phyloP scores from a whole-genome alignment of 164 flowering plant species.

The Vitis labrusca region DNA sequence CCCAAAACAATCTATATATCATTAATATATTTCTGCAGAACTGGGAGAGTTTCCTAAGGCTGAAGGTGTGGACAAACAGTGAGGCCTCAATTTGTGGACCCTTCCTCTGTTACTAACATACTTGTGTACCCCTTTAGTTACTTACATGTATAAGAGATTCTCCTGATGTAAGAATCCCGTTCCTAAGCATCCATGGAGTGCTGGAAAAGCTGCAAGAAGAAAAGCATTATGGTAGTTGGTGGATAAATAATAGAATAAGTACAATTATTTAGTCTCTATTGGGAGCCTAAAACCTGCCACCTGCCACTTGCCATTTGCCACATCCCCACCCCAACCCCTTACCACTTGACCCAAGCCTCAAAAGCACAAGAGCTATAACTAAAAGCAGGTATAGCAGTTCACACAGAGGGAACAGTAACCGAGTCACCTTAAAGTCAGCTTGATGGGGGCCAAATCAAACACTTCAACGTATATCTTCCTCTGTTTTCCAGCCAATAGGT shows the following conservation, averaged over 20 bases:
- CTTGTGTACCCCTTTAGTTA: conserved; percentile 8
- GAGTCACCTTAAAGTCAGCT: conserved; percentile 74
- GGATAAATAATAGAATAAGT: too few relatives aligned
- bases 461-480: conserved; percentile 82
- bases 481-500: conserved; percentile 69
- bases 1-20: neutral
- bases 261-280: too few relatives aligned
- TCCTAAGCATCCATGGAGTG: conserved; percentile 82
- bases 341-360: too few relatives aligned
- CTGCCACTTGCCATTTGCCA: too few relatives aligned
- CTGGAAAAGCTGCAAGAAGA: conserved; percentile 78
- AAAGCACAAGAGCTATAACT: neutral
- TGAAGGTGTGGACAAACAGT: neutral
- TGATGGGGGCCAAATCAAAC: conserved; percentile 74
- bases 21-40: neutral
- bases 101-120: neutral
- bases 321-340: too few relatives aligned
- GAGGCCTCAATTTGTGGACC: neutral
- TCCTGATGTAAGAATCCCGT: conserved; percentile 56
- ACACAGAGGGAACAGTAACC: too few relatives aligned
- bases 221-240: neutral
- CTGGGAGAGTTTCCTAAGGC: neutral
- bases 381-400: neutral
- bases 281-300: too few relatives aligned
- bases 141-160: conserved; percentile 75